These are phyloP conservation scores for Coemansia asiatica DNA, from an alignment of 192 early-diverging fungal genomes.

Conservation along the genomic window DNA sequence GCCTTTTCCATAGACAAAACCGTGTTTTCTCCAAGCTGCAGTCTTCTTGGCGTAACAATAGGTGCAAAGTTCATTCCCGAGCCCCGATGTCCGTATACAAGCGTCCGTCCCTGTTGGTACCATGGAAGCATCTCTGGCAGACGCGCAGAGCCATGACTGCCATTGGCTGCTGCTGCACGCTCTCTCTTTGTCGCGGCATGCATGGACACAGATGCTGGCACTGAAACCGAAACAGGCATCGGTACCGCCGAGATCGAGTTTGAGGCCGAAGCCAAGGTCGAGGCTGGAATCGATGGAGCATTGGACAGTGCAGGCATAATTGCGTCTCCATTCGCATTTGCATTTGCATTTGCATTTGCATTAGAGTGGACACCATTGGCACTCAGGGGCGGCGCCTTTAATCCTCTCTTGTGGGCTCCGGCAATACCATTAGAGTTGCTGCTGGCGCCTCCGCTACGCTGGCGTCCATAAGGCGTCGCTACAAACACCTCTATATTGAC, in stretches of 20 bases:
- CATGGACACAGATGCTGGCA: too few species aligned
- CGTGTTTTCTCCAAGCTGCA: constrained; percentile 93
- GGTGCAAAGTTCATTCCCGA: constrained; percentile 72
- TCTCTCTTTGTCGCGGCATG: too few species aligned
- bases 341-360: neutral
- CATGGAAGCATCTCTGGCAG: constrained; percentile 13
- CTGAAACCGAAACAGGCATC: too few species aligned
- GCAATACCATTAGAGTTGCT: neutral
- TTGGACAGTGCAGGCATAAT: neutral
- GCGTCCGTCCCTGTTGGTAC: constrained; percentile 32
- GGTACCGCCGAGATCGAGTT: neutral
- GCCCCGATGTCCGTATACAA: constrained; percentile 87
- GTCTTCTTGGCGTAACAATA: constrained; percentile 50
- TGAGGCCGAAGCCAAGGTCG: neutral
- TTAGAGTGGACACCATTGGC: neutral
- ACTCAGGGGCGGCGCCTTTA: neutral
- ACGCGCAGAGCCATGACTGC: neutral
- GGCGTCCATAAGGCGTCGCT: constrained; percentile 32
- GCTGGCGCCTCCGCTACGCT: neutral
- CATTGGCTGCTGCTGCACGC: neutral
- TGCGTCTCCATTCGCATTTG: neutral
- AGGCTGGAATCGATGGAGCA: neutral
- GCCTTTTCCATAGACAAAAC: constrained; percentile 82
- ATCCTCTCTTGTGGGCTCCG: neutral
- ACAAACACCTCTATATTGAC: constrained; percentile 40